phyloP scores from a whole-genome alignment of 1,284 basidiomycete species.

The Ustilago crameri region DNA sequence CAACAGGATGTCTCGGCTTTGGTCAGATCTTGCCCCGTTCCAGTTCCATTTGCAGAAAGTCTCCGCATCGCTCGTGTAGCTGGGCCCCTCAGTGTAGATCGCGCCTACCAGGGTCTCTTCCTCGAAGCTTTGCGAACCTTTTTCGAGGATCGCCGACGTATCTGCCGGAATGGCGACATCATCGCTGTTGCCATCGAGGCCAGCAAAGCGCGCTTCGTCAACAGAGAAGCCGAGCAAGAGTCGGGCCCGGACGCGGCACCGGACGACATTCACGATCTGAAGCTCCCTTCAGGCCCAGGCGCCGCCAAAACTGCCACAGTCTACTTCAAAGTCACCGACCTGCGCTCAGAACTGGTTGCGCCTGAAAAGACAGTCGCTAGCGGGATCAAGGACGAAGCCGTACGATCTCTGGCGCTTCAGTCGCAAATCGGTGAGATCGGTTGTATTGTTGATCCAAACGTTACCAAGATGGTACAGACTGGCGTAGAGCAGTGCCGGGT shows the following conservation, averaged over 20 bases:
- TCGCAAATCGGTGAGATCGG: conserved; percentile 77
- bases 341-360: conserved; percentile 75
- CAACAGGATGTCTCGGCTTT: conserved; percentile 44
- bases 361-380: conserved; percentile 65
- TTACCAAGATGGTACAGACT: conserved; percentile 80
- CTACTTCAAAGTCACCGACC: conserved; percentile 82
- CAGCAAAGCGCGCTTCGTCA: conserved; percentile 66
- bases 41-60: conserved; percentile 61
- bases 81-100: conserved; percentile 80
- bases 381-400: conserved; percentile 21
- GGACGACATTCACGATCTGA: conserved; percentile 60
- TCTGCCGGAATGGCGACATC: conserved; percentile 84
- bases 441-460: conserved; percentile 73
- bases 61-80: conserved; percentile 85
- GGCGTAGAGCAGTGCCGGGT: conserved; percentile 79
- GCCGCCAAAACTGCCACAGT: conserved; percentile 70
- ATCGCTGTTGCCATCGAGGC: conserved; percentile 78
- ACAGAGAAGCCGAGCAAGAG: conserved; percentile 43
- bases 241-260: conserved; percentile 61
- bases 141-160: conserved; percentile 74
- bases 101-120: conserved; percentile 78
- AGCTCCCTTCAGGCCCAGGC: conserved; percentile 21
- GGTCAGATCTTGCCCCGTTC: conserved; percentile 50
- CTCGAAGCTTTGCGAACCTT: conserved; percentile 77
- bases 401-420: conserved; percentile 33